Percentiles rank a stretch among this genome's conserved stretches.
Conservation (phyloP, 345 rosid species). For the Rhizophora mangle region DNA sequence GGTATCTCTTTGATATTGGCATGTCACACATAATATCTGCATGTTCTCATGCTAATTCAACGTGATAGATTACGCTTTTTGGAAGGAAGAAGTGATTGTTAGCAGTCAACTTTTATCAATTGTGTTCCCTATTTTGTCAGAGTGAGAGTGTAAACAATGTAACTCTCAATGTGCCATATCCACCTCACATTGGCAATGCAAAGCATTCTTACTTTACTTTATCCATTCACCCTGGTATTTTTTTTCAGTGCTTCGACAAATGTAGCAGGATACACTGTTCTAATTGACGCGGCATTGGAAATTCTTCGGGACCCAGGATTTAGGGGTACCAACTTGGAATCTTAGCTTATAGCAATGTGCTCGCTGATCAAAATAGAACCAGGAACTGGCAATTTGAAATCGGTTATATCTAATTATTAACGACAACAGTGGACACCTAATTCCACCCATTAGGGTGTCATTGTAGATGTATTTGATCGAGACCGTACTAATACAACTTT, state of each 20-base stretch:
- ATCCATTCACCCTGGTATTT: slow-evolving; percentile 49
- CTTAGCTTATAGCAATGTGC: slow-evolving; percentile 21
- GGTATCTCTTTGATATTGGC: slow-evolving; percentile 36
- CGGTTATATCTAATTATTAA: too few species aligned
- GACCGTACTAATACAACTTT: too few species aligned
- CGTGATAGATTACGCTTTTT: background rate
- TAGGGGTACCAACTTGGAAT: slow-evolving; percentile 63
- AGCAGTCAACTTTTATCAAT: background rate
- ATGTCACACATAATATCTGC: too few species aligned
- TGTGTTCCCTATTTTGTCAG: background rate
- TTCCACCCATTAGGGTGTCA: too few species aligned
- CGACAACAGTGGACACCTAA: too few species aligned
- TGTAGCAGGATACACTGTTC: slow-evolving; percentile 78
- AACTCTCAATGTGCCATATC: background rate
- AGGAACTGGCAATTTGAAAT: too few species aligned
- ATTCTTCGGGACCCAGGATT: slow-evolving; percentile 53
- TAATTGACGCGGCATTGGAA: slow-evolving; percentile 76
- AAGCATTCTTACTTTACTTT: slow-evolving; percentile 12
- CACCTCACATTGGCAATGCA: background rate
- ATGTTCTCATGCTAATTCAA: too few species aligned
- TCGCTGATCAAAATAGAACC: too few species aligned
- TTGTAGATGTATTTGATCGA: too few species aligned
- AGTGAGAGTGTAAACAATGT: background rate
- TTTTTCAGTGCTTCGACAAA: slow-evolving; percentile 86
- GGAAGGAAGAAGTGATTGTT: background rate